Evolutionary conservation across 352 stramenopile species (phyloP).

Genomic region (Phytophthora sansomeana): DNA sequence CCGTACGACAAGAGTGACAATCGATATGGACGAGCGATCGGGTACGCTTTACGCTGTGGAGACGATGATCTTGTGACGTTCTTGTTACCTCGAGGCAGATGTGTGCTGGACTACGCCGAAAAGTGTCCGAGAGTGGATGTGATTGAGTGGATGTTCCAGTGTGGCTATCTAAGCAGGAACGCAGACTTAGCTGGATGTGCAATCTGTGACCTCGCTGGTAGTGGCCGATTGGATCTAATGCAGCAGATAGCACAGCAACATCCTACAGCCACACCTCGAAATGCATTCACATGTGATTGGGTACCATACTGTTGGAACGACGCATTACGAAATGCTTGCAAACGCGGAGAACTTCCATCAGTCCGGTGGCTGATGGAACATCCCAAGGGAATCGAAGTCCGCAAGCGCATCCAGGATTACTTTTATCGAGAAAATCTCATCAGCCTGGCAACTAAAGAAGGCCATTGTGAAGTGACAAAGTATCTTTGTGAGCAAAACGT

Average conservation of each 20-base stretch:
- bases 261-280: too few relatives aligned
- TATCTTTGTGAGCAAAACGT: constrained; percentile 1
- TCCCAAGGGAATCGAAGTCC: not conserved
- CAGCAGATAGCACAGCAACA: constrained; percentile 17
- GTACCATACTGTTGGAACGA: too few relatives aligned
- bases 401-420: not conserved
- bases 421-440: constrained; percentile 5
- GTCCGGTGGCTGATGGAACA: constrained; percentile 14
- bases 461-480: not conserved
- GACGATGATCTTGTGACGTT: not conserved
- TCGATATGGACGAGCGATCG: not conserved
- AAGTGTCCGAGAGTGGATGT: constrained; percentile 1
- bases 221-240: constrained; percentile 18
- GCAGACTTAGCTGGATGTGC: constrained; percentile 1
- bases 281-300: too few relatives aligned
- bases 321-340: constrained; percentile 4
- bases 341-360: not conserved
- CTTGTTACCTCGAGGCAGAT: constrained; percentile 2
- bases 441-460: not conserved
- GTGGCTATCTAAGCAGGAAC: constrained; percentile 9
- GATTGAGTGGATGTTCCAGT: constrained; percentile 26
- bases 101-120: constrained; percentile 12
- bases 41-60: not conserved
- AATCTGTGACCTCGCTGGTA: constrained; percentile 9
- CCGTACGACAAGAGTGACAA: not conserved